Evolutionary conservation across 352 stramenopile species (phyloP), one percentile per base, ranked within the genome.

Genomic region (Phytophthora constricta): DNA sequence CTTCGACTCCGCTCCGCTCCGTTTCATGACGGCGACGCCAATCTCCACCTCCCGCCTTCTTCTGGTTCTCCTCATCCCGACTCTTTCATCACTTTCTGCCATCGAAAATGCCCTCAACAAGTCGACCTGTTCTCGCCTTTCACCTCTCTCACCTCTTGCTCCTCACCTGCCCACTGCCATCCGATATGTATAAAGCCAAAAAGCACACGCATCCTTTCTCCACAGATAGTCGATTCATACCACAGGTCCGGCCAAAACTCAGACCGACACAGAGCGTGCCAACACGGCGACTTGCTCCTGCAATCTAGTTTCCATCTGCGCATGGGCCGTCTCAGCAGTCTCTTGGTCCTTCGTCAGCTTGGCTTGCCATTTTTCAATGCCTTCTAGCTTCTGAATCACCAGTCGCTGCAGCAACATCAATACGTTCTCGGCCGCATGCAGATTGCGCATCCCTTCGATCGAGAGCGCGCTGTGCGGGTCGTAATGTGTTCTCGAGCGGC

Each of bases 351-450:
- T 85, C 23, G 79, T 83, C 0, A 96, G 77, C 52, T 89, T 77
- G 5, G 65, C 57, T 48, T 87, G 85, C 87, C 87, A 96, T 59
- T 90, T 83, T 16, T 92, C 84, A 20, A 96, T 78, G n/a, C 87
- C 61, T 63, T 93, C 86, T 3, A 92, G 72, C 65, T 96, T 96
- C 56, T 91, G 79, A 37, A 93, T 89, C 60, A 93, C 87, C 28
- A 93, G 77, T 5, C 86, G 84, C 63, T 96, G 87, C 60, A 92
- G 61, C 66, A 93, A 73, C 71, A 96, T 91, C 42, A 94, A 62
- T 16, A 92, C 78, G 59, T 92, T 94, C 62, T 96, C 87, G 5
- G 87, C 87, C 55, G 67, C 74, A 58, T 88, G 85, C 33, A 96
- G 70, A 54, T 93, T 89, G 25, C 87, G 84, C 74, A 87, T 87